These are phyloP conservation scores for Sarcodon aspratus DNA, from an alignment of 768 basidiomycete genomes.

Conservation along the genomic window DNA sequence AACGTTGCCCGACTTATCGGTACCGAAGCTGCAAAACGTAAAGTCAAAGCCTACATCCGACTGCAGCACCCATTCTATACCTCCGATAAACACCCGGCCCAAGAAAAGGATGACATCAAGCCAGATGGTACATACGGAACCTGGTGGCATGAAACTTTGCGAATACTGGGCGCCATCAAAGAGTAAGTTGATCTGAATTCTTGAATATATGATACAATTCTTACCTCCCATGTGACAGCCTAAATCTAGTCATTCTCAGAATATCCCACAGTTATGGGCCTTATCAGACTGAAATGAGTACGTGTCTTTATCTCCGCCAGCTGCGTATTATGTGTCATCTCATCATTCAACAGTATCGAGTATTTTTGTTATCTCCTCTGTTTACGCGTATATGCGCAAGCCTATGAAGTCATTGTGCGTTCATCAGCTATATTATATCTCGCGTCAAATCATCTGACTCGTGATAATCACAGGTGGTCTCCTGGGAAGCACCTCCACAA, in stretches of 20 bases:
- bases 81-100: constrained; percentile 50
- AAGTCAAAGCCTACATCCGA: constrained; percentile 70
- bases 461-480: constrained; percentile 44
- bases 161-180: constrained; percentile 62
- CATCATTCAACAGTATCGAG: constrained; percentile 35
- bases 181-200: constrained; percentile 30
- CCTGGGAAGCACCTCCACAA: constrained; percentile 68
- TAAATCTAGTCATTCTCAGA: constrained; percentile 73
- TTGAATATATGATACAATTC: not conserved
- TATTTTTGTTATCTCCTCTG: constrained; percentile 62
- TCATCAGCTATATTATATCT: not conserved
- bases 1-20: constrained; percentile 58
- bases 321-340: not conserved
- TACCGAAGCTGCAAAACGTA: constrained; percentile 67
- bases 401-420: constrained; percentile 79
- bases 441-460: not conserved
- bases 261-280: constrained; percentile 75
- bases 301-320: not conserved
- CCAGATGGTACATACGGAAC: constrained; percentile 59
- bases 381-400: constrained; percentile 74
- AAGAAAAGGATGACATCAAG: constrained; percentile 67
- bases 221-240: constrained; percentile 24
- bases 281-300: constrained; percentile 24
- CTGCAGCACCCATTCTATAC: constrained; percentile 74
- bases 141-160: constrained; percentile 86